A percentile compares a stretch with the other conserved stretches of the same genome.
Conservation (phyloP, 768 basidiomycete species). For the Ramaria rubella region DNA sequence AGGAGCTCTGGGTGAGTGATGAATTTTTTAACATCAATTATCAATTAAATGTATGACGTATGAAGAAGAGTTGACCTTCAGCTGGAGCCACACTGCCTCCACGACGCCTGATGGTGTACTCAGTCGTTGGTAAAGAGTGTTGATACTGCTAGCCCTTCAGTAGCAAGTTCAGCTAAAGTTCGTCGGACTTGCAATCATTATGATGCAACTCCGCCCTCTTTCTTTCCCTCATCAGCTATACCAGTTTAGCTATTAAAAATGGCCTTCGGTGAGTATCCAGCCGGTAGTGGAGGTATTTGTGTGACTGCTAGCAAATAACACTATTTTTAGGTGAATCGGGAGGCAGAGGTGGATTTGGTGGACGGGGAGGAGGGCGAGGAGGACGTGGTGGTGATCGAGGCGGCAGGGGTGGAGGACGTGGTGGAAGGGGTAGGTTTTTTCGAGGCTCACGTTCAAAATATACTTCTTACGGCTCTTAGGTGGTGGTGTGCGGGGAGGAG, state of each 20-base stretch:
- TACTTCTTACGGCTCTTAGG: constrained; percentile 26
- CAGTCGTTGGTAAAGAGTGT: too few relatives aligned
- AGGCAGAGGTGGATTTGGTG: constrained; percentile 62
- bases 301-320: background rate
- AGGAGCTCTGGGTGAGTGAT: background rate
- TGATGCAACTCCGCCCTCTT: constrained; percentile 8
- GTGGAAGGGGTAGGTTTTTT: constrained; percentile 28
- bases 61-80: background rate
- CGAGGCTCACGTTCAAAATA: constrained; percentile 33
- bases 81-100: background rate
- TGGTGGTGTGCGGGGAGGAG: constrained; percentile 24
- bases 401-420: constrained; percentile 31
- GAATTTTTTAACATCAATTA: background rate
- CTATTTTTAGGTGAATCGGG: constrained; percentile 49
- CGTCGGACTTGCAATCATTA: background rate
- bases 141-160: too few relatives aligned
- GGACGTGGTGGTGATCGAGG: constrained; percentile 27
- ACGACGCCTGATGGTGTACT: too few relatives aligned
- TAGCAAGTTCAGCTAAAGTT: too few relatives aligned
- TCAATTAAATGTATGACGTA: too few relatives aligned
- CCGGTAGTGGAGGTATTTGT: too few relatives aligned
- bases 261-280: constrained; percentile 2
- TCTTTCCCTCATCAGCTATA: background rate
- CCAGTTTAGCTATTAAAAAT: background rate
- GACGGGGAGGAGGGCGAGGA: constrained; percentile 20